Base-by-base conservation (phyloP, 768 basidiomycete genomes). In the Nidula microcarpa region DNA sequence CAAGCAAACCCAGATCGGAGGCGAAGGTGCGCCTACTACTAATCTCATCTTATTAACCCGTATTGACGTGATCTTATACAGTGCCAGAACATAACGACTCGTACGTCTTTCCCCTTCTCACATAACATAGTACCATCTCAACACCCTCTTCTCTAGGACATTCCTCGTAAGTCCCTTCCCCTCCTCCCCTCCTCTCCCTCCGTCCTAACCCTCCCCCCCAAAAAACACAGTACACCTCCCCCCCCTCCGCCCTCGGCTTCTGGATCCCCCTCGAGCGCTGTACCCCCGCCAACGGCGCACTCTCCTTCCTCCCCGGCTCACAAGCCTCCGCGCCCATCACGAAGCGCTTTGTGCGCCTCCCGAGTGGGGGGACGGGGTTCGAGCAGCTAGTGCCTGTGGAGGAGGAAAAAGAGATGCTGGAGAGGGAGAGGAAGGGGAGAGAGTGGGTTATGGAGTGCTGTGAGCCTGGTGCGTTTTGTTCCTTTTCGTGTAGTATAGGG, bases 181-280 rank as follows among this genome's bases (percentile, higher is more conserved):
- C 23, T 30, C 23, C 23, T 30, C 33, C 35, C 41, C 33, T 39
- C 17, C 11, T 49, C 39, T 45, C 30, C 39, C 16, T 23, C 8
- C 17, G 33, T 11, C 7, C 30, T 49, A 34, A 56, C 35, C 16
- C 46, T 33, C 37, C 4, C 23, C 44, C n/a, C 34, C 50, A 47
- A 33, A 33, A 33, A 8, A 13, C 37, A 43, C 65, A 98, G 85
- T 98, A 96, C 70, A 97, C 95, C 7, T 76, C 89, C 39, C 97
- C 97, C 9, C 91, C 91, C 0, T 86, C 85, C 7, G 97, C 97
- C 0, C 80, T 98, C 17, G 97, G 97, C 2, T 92, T 95, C 65
- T 99, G 97, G 97, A 90, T 98, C 53, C 91, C 96, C 0, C 74
- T 99, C 36, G 96, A 98, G 66, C 78, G 82, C 54, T 97, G 94